Evolutionary conservation across 805 yeast species (phyloP).

Genomic region (Alloascoidea africana): DNA sequence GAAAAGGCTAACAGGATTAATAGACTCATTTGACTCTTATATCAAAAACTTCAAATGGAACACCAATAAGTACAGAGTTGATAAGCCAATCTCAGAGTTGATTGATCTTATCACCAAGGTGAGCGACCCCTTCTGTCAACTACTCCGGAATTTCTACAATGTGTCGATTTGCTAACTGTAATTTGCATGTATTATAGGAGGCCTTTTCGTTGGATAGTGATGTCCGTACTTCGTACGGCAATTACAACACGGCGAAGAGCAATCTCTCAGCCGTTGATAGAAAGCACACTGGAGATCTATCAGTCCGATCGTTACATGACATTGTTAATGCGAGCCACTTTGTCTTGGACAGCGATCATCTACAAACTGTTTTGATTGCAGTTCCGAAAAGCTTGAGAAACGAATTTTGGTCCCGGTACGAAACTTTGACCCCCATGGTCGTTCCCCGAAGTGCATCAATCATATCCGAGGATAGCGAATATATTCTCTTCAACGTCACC

Average conservation of each 20-base stretch:
- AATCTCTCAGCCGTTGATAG: constrained; percentile 80
- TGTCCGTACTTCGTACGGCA: constrained; percentile 58
- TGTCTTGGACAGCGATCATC: constrained; percentile 72
- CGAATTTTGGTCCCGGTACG: constrained; percentile 59
- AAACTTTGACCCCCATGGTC: constrained; percentile 62
- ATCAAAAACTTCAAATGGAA: constrained; percentile 79
- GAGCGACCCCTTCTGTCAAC: not conserved
- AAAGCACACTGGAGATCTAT: constrained; percentile 84
- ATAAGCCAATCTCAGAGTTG: constrained; percentile 67
- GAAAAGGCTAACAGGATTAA: too few relatives aligned
- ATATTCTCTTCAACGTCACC: constrained; percentile 58
- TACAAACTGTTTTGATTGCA: constrained; percentile 75
- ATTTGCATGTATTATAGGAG: constrained; percentile 24
- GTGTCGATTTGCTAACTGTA: not conserved
- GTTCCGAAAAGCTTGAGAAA: constrained; percentile 56
- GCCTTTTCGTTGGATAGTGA: constrained; percentile 76
- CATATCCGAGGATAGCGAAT: constrained; percentile 64
- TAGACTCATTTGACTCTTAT: constrained; percentile 39
- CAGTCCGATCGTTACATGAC: constrained; percentile 82
- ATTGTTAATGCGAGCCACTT: constrained; percentile 74
- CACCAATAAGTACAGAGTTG: constrained; percentile 70
- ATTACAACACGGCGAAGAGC: constrained; percentile 71
- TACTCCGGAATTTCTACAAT: not conserved
- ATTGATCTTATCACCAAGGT: constrained; percentile 44
- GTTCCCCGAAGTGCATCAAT: constrained; percentile 80